phyloP scores from a whole-genome alignment of 495 filamentous ascomycete species.

The Recurvomyces mirabilis region DNA sequence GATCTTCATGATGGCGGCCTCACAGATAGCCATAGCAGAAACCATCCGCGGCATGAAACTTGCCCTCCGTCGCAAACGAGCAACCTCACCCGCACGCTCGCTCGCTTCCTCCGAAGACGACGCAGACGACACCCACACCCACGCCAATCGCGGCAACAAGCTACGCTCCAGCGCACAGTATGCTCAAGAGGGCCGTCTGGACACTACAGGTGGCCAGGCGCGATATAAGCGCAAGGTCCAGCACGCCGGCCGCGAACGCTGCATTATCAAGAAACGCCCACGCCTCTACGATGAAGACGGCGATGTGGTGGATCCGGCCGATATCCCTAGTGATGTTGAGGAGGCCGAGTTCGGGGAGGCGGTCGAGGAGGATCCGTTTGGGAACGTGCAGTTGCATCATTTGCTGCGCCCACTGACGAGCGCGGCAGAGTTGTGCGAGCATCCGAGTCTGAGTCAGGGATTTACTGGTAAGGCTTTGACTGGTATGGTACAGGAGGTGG shows the following conservation, averaged over 20 bases:
- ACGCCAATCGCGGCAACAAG: conserved; percentile 86
- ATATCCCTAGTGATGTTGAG: conserved; percentile 55
- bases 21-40: conserved; percentile 57
- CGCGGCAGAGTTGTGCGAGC: conserved; percentile 69
- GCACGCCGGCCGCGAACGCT: conserved; percentile 71
- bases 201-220: conserved; percentile 55
- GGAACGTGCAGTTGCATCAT: neutral
- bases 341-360: conserved; percentile 72
- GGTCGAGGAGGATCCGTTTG: conserved; percentile 48
- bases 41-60: conserved; percentile 69
- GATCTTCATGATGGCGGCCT: conserved; percentile 48
- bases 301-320: conserved; percentile 62
- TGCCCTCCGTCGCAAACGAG: conserved; percentile 37
- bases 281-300: conserved; percentile 72
- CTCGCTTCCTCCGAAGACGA: conserved; percentile 66
- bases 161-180: conserved; percentile 71
- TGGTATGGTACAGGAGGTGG: conserved; percentile 59
- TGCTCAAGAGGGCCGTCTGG: conserved; percentile 64
- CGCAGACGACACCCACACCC: conserved; percentile 43
- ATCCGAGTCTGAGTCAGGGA: conserved; percentile 72
- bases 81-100: conserved; percentile 5
- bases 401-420: conserved; percentile 79
- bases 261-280: conserved; percentile 71
- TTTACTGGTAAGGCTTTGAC: conserved; percentile 75
- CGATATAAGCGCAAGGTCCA: conserved; percentile 76